phyloP scores from a whole-genome alignment of 106 monocot genomes.

The Chionographis japonica region DNA sequence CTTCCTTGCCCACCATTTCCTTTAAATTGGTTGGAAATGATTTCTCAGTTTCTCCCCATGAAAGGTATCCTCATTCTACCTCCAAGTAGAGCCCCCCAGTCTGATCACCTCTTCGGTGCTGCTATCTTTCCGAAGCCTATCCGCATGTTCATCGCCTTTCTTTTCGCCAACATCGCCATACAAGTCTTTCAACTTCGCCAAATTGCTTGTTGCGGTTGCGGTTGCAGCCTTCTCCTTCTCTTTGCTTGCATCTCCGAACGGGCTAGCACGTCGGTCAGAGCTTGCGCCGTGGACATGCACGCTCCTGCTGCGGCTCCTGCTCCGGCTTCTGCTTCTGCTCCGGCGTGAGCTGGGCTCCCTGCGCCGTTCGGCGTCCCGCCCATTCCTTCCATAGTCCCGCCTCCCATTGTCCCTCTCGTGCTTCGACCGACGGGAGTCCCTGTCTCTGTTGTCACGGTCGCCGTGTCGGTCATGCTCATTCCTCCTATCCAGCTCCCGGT shows the following conservation, averaged over 20 bases:
- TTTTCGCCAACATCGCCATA: constrained; percentile 67
- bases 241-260: constrained; percentile 42
- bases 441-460: constrained; percentile 23
- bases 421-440: constrained; percentile 28
- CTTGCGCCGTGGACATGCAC: constrained; percentile 4
- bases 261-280: constrained; percentile 33
- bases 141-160: constrained; percentile 28
- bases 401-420: constrained; percentile 24
- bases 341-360: constrained; percentile 26
- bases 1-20: too few species aligned
- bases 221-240: constrained; percentile 19
- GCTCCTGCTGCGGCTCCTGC: constrained; percentile 41
- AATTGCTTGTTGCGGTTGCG: constrained; percentile 34
- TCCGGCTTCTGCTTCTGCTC: constrained; percentile 48
- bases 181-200: constrained; percentile 84
- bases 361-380: constrained; percentile 14
- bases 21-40: too few species aligned
- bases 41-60: too few species aligned
- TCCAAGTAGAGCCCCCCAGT: constrained; percentile 76
- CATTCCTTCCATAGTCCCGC: constrained; percentile 29
- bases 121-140: constrained; percentile 33
- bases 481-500: constrained; percentile 15
- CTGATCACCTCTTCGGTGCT: constrained; percentile 78
- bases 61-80: constrained; percentile 13
- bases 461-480: constrained; percentile 9